Base-by-base conservation (phyloP, 2,329 filamentous ascomycete species). In the Aspergillus fijiensis region DNA sequence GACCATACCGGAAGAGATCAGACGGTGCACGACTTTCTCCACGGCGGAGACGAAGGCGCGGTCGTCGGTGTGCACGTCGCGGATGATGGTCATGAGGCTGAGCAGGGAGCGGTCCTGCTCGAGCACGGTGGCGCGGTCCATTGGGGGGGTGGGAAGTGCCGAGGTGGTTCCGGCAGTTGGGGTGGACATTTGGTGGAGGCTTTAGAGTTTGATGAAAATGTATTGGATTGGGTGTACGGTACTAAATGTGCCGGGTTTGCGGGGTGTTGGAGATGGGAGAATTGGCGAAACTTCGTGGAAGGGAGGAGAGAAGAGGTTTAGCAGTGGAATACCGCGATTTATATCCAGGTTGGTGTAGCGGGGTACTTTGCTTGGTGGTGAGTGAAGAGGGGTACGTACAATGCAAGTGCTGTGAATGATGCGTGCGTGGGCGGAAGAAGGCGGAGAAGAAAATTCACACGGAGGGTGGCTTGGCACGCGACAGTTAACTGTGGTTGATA, bases 81-180 rank as follows among this genome's bases (percentile, higher is more conserved):
- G 63, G 35, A 65, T 62, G 14, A 54, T 64, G n/a, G 63, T 65
- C 62, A 65, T 65, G 6, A 65, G 52, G 21, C 39, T 58, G 5
- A 65, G 54, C 11, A 65, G 55, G 2, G 53, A 49, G 42, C 39
- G 49, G 23, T 60, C 60, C 35, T 65, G 63, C 10, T 59, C 59
- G 6, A 65, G 57, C n/a, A 64, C 12, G 6, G 45, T 49, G 16
- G 64, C 58, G 14, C 51, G 54, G 19, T 45, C 50, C 19, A 42
- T 39, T 4, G 51, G 25, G 27, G 53, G 25, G 49, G 19, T 47
- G 19, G 27, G 6, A 29, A 27, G n/a, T 33, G 55, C 33, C 27
- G 55, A 27, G 29, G 48, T 27, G 55, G 27, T 39, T 21, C 39
- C 21, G 19, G 39, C n/a, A 49, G 27, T 39, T 14, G 53, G 33